Conservation (phyloP, 78 protist genomes). For the Creolimax fragrantissima region DNA sequence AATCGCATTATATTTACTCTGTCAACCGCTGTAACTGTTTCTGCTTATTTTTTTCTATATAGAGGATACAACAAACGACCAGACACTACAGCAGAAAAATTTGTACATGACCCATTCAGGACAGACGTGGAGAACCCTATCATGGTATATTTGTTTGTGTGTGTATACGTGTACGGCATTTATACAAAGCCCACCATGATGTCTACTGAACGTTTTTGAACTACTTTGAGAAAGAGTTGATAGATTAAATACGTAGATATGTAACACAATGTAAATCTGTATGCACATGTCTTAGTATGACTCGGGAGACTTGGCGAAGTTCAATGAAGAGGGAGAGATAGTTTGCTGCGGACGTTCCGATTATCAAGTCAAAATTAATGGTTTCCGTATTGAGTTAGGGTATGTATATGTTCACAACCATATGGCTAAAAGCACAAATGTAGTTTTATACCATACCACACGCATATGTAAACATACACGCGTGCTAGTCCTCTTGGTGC, state of each 20-base stretch:
- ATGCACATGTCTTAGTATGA: too few species aligned
- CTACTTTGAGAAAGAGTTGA: neutral
- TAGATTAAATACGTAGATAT: too few species aligned
- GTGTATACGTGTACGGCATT: neutral
- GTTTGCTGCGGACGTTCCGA: slow-evolving; percentile 15
- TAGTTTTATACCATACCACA: neutral
- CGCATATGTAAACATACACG: neutral
- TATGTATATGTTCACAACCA: neutral
- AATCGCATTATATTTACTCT: too few species aligned
- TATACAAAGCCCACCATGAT: too few species aligned
- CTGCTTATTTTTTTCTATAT: neutral
- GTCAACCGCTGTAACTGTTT: too few species aligned
- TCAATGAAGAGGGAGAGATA: slow-evolving; percentile 8
- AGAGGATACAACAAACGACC: slow-evolving; percentile 4
- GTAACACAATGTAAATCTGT: neutral
- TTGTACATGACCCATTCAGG: neutral
- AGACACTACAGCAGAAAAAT: neutral
- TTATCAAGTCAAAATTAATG: slow-evolving; percentile 14
- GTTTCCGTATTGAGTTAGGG: neutral
- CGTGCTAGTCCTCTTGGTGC: too few species aligned
- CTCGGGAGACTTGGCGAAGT: slow-evolving; percentile 3
- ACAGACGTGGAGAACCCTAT: neutral
- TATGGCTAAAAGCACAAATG: neutral
- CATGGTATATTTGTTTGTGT: neutral
- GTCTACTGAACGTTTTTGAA: neutral